Evolutionary conservation across 2,329 filamentous ascomycete genomes (phyloP).

Genomic region (Diaporthe longicolla): DNA sequence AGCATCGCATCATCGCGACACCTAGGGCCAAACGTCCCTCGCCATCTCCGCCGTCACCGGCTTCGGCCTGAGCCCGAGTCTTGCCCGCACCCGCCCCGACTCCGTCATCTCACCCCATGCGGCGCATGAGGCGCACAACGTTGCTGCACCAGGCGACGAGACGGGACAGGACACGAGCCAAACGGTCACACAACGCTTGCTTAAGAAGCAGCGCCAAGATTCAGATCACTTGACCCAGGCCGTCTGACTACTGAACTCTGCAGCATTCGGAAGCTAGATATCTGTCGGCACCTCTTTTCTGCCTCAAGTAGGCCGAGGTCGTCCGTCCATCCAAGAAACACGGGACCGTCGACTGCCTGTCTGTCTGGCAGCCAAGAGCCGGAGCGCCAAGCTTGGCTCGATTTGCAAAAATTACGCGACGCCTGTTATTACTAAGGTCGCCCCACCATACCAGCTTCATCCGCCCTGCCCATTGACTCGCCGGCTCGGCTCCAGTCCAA

Average conservation of each 20-base stretch:
- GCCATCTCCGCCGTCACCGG: neutral
- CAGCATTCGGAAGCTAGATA: neutral
- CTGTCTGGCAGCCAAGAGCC: constrained; percentile 1
- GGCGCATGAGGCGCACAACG: neutral
- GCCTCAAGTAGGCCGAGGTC: neutral
- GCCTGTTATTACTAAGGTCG: constrained; percentile 18
- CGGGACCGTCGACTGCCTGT: neutral
- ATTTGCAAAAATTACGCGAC: constrained; percentile 34
- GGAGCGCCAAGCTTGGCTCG: constrained; percentile 2
- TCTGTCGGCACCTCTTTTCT: constrained; percentile 5
- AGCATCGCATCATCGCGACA: neutral
- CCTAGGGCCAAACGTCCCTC: neutral
- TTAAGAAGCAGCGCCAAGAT: neutral
- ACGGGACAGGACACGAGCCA: constrained; percentile 15
- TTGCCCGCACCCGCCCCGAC: neutral
- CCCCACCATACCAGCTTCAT: constrained; percentile 33
- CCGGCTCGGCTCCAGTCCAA: constrained; percentile 10
- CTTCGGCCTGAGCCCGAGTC: constrained; percentile 11
- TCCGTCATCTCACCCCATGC: constrained; percentile 2
- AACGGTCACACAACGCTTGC: neutral
- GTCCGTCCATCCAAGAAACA: neutral
- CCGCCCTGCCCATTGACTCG: constrained; percentile 32
- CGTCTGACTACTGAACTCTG: neutral
- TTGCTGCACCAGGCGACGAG: constrained; percentile 14
- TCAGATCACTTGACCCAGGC: neutral